Base-by-base conservation (phyloP, 139 green algal genomes). In the Spirogloea muscicola region DNA sequence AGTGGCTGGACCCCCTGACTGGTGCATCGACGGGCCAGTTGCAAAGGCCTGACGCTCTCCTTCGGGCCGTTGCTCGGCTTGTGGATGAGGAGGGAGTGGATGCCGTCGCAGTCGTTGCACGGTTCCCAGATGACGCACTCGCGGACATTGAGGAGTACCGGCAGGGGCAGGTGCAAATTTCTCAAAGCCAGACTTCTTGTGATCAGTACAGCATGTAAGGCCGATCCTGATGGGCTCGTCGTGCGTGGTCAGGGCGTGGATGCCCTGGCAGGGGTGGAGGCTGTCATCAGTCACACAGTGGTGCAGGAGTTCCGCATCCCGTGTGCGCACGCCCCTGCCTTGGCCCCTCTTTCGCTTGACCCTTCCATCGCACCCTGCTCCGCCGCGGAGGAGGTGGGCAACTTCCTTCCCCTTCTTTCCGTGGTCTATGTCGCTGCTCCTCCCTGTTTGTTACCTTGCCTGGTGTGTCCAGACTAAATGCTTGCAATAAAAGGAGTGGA, bases 251-350 rank as follows among this genome's bases (percentile, higher is more conserved):
- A 59, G 52, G 75, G 75, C 52, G 74, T 84, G 57, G 75, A 84
- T 27, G 75, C 70, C 57, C 76, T 82, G 39, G 73, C 76, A 7
- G 75, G 75, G 10, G 75, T 82, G 55, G 74, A 82, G 59, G 75
- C 75, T 7, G 75, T 82, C 29, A 82, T 82, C 75, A 85, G 76
- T 52, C 75, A 82, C 75, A 58, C 38, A 7, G 55, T 82, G 6
- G 75, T 84, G 27, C 4, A 57, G 60, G 13, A 25, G 33, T 61
- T 82, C 36, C 31, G 79, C 7, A 21, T 82, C 13, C 75, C 74
- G 9, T 85, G 62, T 37, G 75, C 75, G 38, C 75, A 81, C 57
- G 74, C 75, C 2, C 75, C 74, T 44, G 73, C 75, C 16, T 58
- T 84, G 29, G 33, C 73, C 27, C 75, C 74, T 3, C 33, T 82